Evolutionary conservation across 805 yeast species (phyloP).

Genomic region (Spathaspora girioi): DNA sequence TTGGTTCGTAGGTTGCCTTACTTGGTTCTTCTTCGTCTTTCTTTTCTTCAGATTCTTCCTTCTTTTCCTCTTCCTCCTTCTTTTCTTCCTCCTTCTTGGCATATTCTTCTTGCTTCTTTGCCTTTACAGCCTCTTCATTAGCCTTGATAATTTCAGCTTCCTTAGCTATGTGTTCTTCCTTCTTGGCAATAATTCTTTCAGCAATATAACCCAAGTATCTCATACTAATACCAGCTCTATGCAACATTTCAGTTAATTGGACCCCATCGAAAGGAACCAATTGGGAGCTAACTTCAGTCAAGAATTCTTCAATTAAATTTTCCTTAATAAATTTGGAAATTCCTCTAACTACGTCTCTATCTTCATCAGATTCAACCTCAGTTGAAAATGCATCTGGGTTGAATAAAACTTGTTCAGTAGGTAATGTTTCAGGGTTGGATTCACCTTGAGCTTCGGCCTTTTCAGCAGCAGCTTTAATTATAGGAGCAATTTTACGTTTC

Average conservation of each 20-base stretch:
- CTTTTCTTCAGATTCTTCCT: conserved; percentile 22
- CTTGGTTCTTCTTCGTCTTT: conserved; percentile 23
- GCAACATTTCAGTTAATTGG: conserved; percentile 67
- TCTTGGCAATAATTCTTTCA: conserved; percentile 21
- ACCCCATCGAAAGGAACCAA: conserved; percentile 77
- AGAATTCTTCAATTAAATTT: conserved; percentile 58
- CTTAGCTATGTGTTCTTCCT: conserved; percentile 14
- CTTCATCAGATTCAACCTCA: conserved; percentile 42
- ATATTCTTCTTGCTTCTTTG: conserved; percentile 26
- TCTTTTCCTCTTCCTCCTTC: conserved; percentile 24
- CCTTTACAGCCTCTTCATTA: conserved; percentile 24
- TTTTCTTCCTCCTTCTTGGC: conserved; percentile 18
- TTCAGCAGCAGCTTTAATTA: conserved; percentile 49
- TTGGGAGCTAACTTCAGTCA: conserved; percentile 51
- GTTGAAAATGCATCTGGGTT: conserved; percentile 74
- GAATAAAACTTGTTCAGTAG: conserved; percentile 52
- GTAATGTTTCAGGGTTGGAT: conserved; percentile 47
- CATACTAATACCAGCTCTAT: conserved; percentile 79
- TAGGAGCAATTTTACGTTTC: conserved; percentile 58
- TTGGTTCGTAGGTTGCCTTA: conserved; percentile 40
- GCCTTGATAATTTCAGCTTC: conserved; percentile 16
- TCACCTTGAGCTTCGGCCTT: conserved; percentile 37
- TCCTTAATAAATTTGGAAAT: conserved; percentile 61
- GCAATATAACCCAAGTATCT: conserved; percentile 79
- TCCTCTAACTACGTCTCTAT: conserved; percentile 62